A percentile compares a stretch with the other conserved stretches of the same genome.
These are phyloP conservation scores for Pisolithus orientalis DNA, from an alignment of 768 basidiomycete species.

Conservation along the genomic window DNA sequence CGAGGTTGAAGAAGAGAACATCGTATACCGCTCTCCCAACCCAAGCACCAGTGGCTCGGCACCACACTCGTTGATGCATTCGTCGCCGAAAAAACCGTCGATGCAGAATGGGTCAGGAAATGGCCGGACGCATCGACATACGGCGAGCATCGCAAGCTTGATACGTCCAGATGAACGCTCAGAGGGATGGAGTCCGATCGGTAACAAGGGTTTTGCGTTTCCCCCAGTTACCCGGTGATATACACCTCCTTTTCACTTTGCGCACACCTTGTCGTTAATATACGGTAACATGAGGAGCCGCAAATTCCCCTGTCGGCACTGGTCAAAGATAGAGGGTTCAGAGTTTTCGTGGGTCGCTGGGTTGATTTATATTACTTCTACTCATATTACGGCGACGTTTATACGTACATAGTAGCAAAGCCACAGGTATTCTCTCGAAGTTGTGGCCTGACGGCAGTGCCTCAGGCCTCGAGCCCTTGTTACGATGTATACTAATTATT, in stretches of 20 bases:
- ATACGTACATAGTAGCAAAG: background rate
- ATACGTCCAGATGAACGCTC: slow-evolving; percentile 70
- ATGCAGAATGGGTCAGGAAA: slow-evolving; percentile 14
- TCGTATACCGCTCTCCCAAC: slow-evolving; percentile 64
- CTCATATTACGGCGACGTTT: background rate
- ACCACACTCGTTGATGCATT: background rate
- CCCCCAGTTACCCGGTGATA: slow-evolving; percentile 31
- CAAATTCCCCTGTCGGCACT: too few species aligned
- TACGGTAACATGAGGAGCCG: too few species aligned
- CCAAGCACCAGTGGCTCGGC: slow-evolving; percentile 14
- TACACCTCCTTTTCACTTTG: background rate
- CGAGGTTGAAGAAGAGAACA: slow-evolving; percentile 55
- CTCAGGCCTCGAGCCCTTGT: too few species aligned
- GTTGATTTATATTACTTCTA: background rate
- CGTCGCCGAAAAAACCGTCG: slow-evolving; percentile 14
- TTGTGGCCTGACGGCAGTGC: too few species aligned
- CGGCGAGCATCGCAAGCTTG: slow-evolving; percentile 78
- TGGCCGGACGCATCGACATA: slow-evolving; percentile 60
- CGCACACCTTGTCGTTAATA: too few species aligned
- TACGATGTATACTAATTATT: too few species aligned
- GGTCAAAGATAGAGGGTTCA: too few species aligned
- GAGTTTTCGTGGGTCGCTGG: too few species aligned
- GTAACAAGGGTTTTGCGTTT: slow-evolving; percentile 46
- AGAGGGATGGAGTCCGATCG: slow-evolving; percentile 78
- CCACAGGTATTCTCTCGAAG: too few species aligned